These are phyloP conservation scores for Lyophyllum decastes DNA, from an alignment of 768 basidiomycete species.

Conservation along the genomic window DNA sequence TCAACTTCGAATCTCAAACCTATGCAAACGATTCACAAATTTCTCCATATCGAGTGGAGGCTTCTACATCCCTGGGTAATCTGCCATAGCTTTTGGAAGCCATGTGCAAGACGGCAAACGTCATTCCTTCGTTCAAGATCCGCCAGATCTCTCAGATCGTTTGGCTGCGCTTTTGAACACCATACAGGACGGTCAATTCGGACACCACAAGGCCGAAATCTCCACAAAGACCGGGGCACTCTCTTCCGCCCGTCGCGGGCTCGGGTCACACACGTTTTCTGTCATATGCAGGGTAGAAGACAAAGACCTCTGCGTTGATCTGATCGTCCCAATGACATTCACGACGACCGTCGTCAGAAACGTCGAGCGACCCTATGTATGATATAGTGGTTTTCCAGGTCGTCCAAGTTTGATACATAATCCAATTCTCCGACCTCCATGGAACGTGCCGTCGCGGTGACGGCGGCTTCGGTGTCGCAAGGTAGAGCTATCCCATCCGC, in stretches of 20 bases:
- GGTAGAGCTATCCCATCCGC: not conserved
- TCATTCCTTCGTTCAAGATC: not conserved
- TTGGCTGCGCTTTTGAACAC: not conserved
- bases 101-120: not conserved
- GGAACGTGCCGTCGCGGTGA: not conserved
- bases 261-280: conserved; percentile 6
- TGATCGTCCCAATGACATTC: conserved; percentile 7
- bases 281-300: not conserved
- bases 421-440: conserved; percentile 5
- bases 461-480: not conserved
- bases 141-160: not conserved
- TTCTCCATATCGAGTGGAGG: conserved; percentile 1
- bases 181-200: not conserved
- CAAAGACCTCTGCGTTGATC: not conserved
- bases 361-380: conserved; percentile 4
- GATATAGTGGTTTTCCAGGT: not conserved
- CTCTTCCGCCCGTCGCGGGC: conserved; percentile 11
- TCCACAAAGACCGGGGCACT: not conserved
- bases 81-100: conserved; percentile 5
- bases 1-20: conserved; percentile 12
- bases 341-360: conserved; percentile 5
- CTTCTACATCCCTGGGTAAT: not conserved
- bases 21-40: conserved; percentile 10
- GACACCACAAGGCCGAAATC: not conserved
- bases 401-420: not conserved